phyloP scores from a whole-genome alignment of 116 monocot genomes.

The Dioscorea cayenensis region DNA sequence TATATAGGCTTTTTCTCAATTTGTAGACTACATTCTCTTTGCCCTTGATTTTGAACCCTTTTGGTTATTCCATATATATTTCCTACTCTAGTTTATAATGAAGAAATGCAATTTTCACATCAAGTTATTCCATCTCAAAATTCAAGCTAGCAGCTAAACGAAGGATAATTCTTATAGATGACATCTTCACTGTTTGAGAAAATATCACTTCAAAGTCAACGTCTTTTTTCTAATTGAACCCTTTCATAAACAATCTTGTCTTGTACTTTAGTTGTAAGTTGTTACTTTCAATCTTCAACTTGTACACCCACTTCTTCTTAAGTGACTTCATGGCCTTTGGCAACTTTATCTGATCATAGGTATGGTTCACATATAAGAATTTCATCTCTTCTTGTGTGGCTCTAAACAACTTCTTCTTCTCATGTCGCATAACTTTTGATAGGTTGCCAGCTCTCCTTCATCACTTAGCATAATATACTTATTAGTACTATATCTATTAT shows the following conservation, averaged over 20 bases:
- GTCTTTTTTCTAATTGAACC: not conserved
- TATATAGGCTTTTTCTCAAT: not conserved
- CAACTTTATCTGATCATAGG: not conserved
- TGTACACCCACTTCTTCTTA: not conserved
- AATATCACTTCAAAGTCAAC: not conserved
- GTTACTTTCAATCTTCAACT: not conserved
- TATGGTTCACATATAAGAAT: no score
- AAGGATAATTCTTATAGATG: not conserved
- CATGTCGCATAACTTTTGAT: no score
- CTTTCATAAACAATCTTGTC: not conserved
- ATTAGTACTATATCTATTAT: no score
- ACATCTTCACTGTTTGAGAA: not conserved
- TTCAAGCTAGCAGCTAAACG: not conserved
- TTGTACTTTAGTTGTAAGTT: not conserved
- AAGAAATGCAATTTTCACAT: not conserved
- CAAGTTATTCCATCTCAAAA: not conserved
- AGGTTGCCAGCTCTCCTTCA: no score
- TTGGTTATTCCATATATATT: not conserved
- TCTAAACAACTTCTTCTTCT: no score
- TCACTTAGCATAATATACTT: no score
- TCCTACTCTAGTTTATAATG: not conserved
- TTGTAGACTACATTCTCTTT: not conserved
- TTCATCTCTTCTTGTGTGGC: no score
- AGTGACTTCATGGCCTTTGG: not conserved
- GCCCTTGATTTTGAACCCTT: not conserved